phyloP scores from a whole-genome alignment of 228 moss, liverwort and hornwort species.

The Sphagnum magellanicum region DNA sequence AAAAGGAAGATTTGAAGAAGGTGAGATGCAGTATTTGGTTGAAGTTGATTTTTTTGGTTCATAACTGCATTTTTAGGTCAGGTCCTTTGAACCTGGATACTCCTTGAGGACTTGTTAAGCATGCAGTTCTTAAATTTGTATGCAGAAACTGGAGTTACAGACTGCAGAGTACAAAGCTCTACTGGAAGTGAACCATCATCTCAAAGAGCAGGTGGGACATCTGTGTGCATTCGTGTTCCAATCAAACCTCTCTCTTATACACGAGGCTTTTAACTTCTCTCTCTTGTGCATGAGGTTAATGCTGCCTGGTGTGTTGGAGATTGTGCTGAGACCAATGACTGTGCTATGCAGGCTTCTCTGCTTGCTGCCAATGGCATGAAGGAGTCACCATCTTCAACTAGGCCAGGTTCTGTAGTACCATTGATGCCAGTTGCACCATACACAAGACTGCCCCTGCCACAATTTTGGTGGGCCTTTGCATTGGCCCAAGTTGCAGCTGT shows the following conservation, averaged over 20 bases:
- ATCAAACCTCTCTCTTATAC: neutral
- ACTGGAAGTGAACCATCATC: constrained; percentile 34
- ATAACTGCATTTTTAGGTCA: neutral
- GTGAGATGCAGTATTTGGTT: constrained; percentile 17
- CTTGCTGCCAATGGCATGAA: constrained; percentile 30
- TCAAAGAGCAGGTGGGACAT: constrained; percentile 43
- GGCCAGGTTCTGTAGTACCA: constrained; percentile 6
- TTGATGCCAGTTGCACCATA: constrained; percentile 9
- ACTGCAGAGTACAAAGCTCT: constrained; percentile 23
- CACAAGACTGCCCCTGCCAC: constrained; percentile 25
- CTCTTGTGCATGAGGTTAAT: neutral
- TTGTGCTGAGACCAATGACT: neutral
- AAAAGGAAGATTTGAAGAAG: constrained; percentile 57
- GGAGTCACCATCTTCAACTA: constrained; percentile 4
- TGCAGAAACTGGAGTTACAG: constrained; percentile 39
- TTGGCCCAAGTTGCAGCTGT: constrained; percentile 43
- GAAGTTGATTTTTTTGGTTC: neutral
- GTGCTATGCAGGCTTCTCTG: neutral
- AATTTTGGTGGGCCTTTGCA: constrained; percentile 54
- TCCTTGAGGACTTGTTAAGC: neutral
- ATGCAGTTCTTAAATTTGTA: neutral
- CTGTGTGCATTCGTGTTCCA: neutral
- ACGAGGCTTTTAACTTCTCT: neutral
- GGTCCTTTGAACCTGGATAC: neutral
- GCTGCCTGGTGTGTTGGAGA: neutral